Conservation (phyloP, 176 grass and related monocot species). For the Musa troglodytarum region DNA sequence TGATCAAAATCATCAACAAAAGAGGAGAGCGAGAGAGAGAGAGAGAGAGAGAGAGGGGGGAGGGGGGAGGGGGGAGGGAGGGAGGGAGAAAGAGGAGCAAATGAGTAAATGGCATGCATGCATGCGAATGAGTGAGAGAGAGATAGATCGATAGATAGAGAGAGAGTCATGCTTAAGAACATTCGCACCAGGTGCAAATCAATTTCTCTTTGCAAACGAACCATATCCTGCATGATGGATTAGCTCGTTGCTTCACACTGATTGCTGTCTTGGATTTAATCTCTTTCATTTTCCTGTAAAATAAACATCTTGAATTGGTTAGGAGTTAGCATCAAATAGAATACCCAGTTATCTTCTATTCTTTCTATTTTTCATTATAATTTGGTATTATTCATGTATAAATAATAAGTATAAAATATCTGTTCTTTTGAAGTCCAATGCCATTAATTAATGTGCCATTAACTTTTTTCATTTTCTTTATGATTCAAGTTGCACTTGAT, state of each 20-base stretch:
- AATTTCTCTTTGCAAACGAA: conserved; percentile 63
- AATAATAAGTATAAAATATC: too few relatives aligned
- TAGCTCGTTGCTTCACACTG: conserved; percentile 41
- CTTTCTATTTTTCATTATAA: neutral
- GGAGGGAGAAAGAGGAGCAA: too few relatives aligned
- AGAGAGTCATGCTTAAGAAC: neutral
- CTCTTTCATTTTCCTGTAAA: conserved; percentile 46
- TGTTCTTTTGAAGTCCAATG: neutral
- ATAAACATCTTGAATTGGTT: conserved; percentile 7
- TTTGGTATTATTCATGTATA: too few relatives aligned
- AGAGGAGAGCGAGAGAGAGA: too few relatives aligned
- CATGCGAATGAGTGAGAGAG: too few relatives aligned
- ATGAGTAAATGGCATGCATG: too few relatives aligned
- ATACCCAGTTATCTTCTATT: neutral
- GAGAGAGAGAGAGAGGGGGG: too few relatives aligned
- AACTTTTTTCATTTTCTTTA: neutral
- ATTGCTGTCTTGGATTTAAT: conserved; percentile 60
- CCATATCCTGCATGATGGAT: conserved; percentile 50
- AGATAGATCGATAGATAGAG: neutral
- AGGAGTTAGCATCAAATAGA: neutral
- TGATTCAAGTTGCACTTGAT: neutral
- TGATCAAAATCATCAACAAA: too few relatives aligned
- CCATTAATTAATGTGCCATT: neutral
- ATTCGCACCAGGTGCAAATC: conserved; percentile 49
- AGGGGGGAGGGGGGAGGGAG: too few relatives aligned